Base-by-base conservation (phyloP, 768 basidiomycete genomes). In the Lactifluus volemus region DNA sequence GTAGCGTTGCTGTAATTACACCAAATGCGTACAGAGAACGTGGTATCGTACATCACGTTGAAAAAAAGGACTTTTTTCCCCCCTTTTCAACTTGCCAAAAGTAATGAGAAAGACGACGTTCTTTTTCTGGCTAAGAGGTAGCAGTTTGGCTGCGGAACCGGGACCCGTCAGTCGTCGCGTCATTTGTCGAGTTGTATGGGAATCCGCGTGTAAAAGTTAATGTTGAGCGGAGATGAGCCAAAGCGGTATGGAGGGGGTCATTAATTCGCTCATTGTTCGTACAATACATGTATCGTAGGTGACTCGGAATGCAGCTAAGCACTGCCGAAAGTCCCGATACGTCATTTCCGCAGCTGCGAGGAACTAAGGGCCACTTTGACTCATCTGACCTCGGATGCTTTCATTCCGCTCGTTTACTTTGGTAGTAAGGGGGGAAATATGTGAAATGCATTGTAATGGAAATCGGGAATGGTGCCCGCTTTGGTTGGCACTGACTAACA, bases 11-110 rank as follows among this genome's bases (percentile, higher is more conserved):
- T 29, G 51, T 19, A 63, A 63, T 63, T 44, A 58, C 14, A 19
- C 61, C 61, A 63, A 63, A 63, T 63, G 61, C 51, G 61, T 58
- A 48, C 61, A 58, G 55, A 58, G 55, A 58, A 58, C 39, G 7
- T 41, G 11, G 42, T 6, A 15, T 42, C 7, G 47, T n/a, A 56
- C 49, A 50, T 61, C 49, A 55, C n/a, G 19, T 17, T 45, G 25
- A 25, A 25, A 25, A 25, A 17, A 34, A 41, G 32, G 8, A 55
- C 14, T 42, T 49, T 19, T 19, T 36, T n/a, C n/a, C 19, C 10
- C 15, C 44, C n/a, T 10, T 47, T 47, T 12, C 3, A 15, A 14
- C 19, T 38, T 45, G 19, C 60, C 21, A 45, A 21, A 21, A 47
- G 45, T 12, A 15, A 36, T 11, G 41, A 42, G 41, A 21, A 30